Evolutionary conservation across 2,329 filamentous ascomycete genomes (phyloP).

Genomic region (Blastomyces parvus): DNA sequence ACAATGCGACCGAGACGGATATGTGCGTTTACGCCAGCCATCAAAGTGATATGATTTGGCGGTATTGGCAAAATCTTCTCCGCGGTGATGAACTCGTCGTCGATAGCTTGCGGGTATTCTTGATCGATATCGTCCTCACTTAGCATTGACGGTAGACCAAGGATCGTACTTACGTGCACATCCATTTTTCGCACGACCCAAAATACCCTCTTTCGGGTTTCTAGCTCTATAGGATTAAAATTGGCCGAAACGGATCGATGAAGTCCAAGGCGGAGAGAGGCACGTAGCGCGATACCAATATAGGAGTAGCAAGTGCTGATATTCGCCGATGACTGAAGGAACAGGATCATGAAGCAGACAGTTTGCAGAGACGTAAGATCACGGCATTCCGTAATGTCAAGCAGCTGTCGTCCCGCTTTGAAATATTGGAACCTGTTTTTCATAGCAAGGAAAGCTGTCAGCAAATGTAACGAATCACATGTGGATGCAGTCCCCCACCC

Average conservation of each 20-base stretch:
- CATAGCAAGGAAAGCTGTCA: slow-evolving; percentile 8
- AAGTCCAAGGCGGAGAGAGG: slow-evolving; percentile 66
- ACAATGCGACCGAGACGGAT: slow-evolving; percentile 49
- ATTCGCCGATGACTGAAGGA: slow-evolving; percentile 69
- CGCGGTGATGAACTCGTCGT: slow-evolving; percentile 40
- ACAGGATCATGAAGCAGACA: slow-evolving; percentile 69
- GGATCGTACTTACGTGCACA: slow-evolving; percentile 41
- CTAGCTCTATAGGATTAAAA: slow-evolving; percentile 61
- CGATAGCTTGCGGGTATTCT: slow-evolving; percentile 37
- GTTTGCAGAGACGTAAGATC: slow-evolving; percentile 66
- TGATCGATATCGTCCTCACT: slow-evolving; percentile 44
- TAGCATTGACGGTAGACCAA: slow-evolving; percentile 42
- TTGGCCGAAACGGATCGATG: slow-evolving; percentile 62
- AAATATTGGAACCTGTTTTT: slow-evolving; percentile 64
- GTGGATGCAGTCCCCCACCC: not conserved
- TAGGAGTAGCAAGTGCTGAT: slow-evolving; percentile 72
- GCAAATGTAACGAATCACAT: slow-evolving; percentile 1
- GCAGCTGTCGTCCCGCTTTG: slow-evolving; percentile 54
- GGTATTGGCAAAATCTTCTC: slow-evolving; percentile 47
- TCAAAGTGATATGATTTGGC: slow-evolving; percentile 45
- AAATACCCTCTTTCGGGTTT: slow-evolving; percentile 59
- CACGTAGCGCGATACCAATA: slow-evolving; percentile 65
- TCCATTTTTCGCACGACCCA: slow-evolving; percentile 45
- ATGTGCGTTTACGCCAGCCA: slow-evolving; percentile 53
- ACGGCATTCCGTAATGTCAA: slow-evolving; percentile 55